Evolutionary conservation across 129 eudicot species (phyloP).

Genomic region (Oenanthe sinensis): DNA sequence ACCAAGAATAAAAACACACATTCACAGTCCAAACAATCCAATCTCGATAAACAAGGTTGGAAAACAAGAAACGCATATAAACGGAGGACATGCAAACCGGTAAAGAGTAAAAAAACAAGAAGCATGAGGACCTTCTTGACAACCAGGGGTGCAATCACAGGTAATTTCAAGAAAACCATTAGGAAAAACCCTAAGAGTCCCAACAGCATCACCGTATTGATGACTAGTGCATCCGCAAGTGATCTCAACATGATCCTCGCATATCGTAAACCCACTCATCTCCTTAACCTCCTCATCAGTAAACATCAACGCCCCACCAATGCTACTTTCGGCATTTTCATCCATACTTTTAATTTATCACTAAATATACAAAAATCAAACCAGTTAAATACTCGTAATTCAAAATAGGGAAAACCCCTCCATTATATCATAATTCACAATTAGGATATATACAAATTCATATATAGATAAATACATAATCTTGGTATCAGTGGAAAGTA

Average conservation of each 20-base stretch:
- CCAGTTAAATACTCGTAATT: background rate
- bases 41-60: conserved; percentile 1
- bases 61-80: conserved; percentile 7
- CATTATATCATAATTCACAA: background rate
- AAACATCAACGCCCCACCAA: conserved; percentile 23
- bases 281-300: conserved; percentile 60
- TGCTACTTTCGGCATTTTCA: background rate
- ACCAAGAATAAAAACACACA: background rate
- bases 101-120: background rate
- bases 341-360: background rate
- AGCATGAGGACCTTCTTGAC: conserved; percentile 40
- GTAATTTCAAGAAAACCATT: conserved; percentile 55
- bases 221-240: conserved; percentile 82
- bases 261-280: conserved; percentile 45
- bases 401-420: background rate
- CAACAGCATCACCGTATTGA: conserved; percentile 74
- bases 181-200: conserved; percentile 63
- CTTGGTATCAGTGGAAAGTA: background rate
- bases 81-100: conserved; percentile 16
- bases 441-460: background rate
- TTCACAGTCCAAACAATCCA: background rate
- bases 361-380: background rate
- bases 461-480: background rate
- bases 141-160: conserved; percentile 77
- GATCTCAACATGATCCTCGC: conserved; percentile 52